Evolutionary conservation across 1,139 yeast species (phyloP), one percentile per base, ranked within the genome.

Genomic region (Groenewaldozyma sp.): DNA sequence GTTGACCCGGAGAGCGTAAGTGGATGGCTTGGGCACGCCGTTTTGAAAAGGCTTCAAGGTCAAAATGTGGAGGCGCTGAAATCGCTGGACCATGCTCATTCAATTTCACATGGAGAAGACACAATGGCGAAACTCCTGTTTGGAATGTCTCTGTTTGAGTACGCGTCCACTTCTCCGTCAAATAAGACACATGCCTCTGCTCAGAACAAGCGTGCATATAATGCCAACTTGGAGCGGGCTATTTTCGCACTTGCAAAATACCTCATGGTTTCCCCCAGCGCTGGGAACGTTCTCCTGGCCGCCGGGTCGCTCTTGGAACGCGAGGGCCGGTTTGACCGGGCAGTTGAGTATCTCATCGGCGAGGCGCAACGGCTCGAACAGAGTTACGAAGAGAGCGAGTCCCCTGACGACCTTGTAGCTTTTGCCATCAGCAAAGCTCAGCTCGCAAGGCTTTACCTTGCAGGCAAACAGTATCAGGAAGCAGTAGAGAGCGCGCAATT

Each of bases 1-100:
- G 67, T 83, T 9, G 82, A 91, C 2, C 96, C 98, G 1, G 82
- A 78, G 39, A 73, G 70, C 42, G 69, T 83, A 0, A 67, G 68
- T n/a, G 74, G 95, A 0, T 91, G 98, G 97, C 59, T 83, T 29
- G 95, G 95, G 1, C 76, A 80, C 54, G 97, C 95, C 0, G 59
- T 88, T 27, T 64, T 82, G 0, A 71, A 78, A 1, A 74, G 75
- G 42, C 73, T 73, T 1, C 53, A 60, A n/a, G 91, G 87, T 1
- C 73, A 81, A 33, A 22, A 38, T 0, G 62, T 57, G 2, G 67
- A 64, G 13, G 78, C 94, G 0, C 59, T 70, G 7, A 67, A 68
- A 16, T 58, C 82, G 37, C 81, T 79, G 54, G 78, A 84, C 1
- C 96, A 88, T 59, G 82, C 95, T 0, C 82, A 73, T 50, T 71